These are phyloP conservation scores for Sarcomyxa edulis DNA, from an alignment of 768 basidiomycete species.

Conservation along the genomic window DNA sequence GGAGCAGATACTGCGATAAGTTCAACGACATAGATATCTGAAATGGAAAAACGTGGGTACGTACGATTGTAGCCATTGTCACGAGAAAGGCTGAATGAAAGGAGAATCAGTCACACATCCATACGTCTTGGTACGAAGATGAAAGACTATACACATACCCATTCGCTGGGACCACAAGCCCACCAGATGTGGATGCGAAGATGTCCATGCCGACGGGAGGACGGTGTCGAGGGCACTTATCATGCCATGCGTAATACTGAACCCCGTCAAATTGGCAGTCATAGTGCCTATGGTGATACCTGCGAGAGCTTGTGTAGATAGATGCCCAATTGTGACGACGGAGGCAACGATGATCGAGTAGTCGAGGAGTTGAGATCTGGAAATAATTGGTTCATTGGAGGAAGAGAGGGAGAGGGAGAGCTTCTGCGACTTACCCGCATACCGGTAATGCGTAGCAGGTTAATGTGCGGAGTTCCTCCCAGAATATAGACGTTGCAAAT, in stretches of 20 bases:
- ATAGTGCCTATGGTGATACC: conserved; percentile 72
- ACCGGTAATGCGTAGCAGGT: conserved; percentile 64
- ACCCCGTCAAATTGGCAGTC: conserved; percentile 70
- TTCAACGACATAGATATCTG: too few species aligned
- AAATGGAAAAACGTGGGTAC: conserved; percentile 26
- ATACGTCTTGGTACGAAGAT: too few species aligned
- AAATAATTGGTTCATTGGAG: conserved; percentile 5
- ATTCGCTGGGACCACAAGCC: conserved; percentile 91
- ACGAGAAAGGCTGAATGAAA: conserved; percentile 52
- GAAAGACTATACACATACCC: conserved; percentile 45
- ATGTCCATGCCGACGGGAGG: conserved; percentile 94
- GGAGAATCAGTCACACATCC: neutral
- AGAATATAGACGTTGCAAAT: conserved; percentile 24
- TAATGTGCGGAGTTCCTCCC: conserved; percentile 57
- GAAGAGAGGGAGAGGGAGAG: conserved; percentile 1
- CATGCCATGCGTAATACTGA: conserved; percentile 79
- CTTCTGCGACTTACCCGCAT: conserved; percentile 13
- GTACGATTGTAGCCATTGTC: conserved; percentile 51
- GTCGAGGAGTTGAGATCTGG: conserved; percentile 75
- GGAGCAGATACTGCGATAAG: too few species aligned
- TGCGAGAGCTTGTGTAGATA: conserved; percentile 86
- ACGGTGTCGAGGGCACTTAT: conserved; percentile 87
- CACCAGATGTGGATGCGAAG: conserved; percentile 73
- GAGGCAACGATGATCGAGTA: conserved; percentile 82
- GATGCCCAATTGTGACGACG: conserved; percentile 84